These are phyloP conservation scores for Metarhizium guizhouense DNA, from an alignment of 2,329 filamentous ascomycete genomes.

Conservation along the genomic window DNA sequence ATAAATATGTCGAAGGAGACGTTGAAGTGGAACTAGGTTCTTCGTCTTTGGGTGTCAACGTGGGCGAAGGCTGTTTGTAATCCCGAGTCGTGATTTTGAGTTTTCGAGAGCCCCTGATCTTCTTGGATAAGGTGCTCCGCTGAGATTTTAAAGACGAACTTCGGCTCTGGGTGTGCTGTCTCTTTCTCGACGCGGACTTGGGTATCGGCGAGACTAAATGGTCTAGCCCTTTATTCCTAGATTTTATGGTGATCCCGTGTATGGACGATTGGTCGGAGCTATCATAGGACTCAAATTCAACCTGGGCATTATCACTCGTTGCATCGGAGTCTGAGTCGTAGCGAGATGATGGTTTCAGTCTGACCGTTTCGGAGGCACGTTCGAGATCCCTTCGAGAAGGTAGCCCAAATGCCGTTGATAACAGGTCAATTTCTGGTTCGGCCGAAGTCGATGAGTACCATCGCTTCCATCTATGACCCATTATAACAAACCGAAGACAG, in stretches of 20 bases:
- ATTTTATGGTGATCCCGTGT: not conserved
- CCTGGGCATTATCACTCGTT: not conserved
- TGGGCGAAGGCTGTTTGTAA: not conserved
- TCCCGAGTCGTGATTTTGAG: not conserved
- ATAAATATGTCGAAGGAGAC: not conserved
- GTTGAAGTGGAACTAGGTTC: not conserved
- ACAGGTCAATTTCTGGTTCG: slow-evolving; percentile 15
- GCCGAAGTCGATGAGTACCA: not conserved
- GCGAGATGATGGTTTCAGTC: not conserved
- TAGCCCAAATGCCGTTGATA: slow-evolving; percentile 18
- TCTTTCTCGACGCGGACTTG: not conserved
- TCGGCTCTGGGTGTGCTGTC: not conserved
- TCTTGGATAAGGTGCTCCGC: not conserved
- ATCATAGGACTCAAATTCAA: not conserved
- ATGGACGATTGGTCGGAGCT: not conserved
- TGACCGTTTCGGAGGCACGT: slow-evolving; percentile 3
- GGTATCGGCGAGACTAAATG: not conserved
- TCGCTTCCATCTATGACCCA: slow-evolving; percentile 11
- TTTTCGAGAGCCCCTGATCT: not conserved
- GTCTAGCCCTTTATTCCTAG: not conserved
- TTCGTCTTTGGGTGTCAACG: not conserved
- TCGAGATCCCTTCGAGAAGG: slow-evolving; percentile 12
- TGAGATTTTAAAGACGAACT: not conserved
- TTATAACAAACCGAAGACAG: slow-evolving; percentile 2
- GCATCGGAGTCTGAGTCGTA: slow-evolving; percentile 2